phyloP scores from a whole-genome alignment of 2,329 filamentous ascomycete species.

The Didymella arachidicola region DNA sequence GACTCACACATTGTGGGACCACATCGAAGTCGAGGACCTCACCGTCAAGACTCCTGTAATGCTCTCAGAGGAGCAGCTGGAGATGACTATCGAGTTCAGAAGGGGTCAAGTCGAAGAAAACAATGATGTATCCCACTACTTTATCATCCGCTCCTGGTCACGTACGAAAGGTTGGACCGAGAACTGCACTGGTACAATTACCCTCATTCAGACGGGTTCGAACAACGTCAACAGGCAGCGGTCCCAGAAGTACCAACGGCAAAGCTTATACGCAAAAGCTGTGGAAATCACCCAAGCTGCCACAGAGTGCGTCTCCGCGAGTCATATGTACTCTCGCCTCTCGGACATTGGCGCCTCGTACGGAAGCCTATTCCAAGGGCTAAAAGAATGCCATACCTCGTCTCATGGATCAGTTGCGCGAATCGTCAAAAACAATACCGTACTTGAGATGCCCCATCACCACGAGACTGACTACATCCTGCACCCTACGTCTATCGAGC shows the following conservation, averaged over 20 bases:
- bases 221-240: conserved; percentile 54
- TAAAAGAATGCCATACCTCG: conserved; percentile 57
- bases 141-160: conserved; percentile 64
- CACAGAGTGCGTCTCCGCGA: conserved; percentile 24
- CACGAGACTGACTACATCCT: conserved; percentile 36
- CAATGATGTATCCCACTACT: conserved; percentile 35
- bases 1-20: conserved; percentile 23
- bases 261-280: conserved; percentile 27
- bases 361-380: conserved; percentile 61
- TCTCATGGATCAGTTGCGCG: conserved; percentile 36
- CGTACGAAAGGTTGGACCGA: conserved; percentile 64
- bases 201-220: conserved; percentile 48
- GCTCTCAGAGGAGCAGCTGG: conserved; percentile 41
- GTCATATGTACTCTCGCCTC: conserved; percentile 58
- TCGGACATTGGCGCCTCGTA: conserved; percentile 59
- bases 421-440: conserved; percentile 30
- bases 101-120: conserved; percentile 4
- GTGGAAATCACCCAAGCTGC: conserved; percentile 14
- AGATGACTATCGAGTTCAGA: conserved; percentile 41
- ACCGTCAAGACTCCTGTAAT: conserved; percentile 32
- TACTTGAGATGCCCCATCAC: conserved; percentile 38
- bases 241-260: not conserved
- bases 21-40: conserved; percentile 31
- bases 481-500: conserved; percentile 40
- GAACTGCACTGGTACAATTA: conserved; percentile 58